phyloP scores from a whole-genome alignment of 306 rosid species.

The Erythrophleum fordii region DNA sequence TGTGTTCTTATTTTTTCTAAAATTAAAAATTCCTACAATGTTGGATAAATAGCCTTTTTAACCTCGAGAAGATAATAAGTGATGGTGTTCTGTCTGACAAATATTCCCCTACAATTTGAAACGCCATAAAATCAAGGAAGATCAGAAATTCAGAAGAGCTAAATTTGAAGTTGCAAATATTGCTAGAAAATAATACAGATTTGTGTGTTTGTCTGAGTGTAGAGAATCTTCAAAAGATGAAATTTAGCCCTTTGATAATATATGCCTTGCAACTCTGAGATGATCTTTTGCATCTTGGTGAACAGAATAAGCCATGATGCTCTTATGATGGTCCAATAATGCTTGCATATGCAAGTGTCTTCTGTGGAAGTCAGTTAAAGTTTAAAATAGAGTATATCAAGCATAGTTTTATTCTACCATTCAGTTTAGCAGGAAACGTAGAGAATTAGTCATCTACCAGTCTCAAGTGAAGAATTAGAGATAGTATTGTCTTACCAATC shows the following conservation, averaged over 20 bases:
- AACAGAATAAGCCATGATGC: neutral
- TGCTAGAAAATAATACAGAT: neutral
- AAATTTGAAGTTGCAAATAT: neutral
- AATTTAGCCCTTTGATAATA: neutral
- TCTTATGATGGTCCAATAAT: neutral
- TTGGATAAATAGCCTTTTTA: neutral
- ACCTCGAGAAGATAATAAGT: neutral
- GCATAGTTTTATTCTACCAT: too few relatives aligned
- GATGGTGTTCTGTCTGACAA: neutral
- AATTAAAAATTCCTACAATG: neutral
- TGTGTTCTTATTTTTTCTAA: neutral
- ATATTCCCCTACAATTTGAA: neutral
- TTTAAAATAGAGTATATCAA: neutral
- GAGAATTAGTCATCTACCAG: neutral
- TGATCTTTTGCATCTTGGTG: slow-evolving; percentile 2
- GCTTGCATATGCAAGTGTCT: neutral
- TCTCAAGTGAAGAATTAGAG: neutral
- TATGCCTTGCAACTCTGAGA: neutral
- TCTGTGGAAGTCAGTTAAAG: neutral
- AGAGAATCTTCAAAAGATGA: slow-evolving; percentile 6
- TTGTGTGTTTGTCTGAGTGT: neutral
- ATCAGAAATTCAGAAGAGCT: neutral
- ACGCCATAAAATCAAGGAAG: neutral
- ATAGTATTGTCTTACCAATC: neutral
- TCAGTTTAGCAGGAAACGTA: neutral